Evolutionary conservation across 179 eudicot species (phyloP).

Genomic region (Carnegiea gigantea): DNA sequence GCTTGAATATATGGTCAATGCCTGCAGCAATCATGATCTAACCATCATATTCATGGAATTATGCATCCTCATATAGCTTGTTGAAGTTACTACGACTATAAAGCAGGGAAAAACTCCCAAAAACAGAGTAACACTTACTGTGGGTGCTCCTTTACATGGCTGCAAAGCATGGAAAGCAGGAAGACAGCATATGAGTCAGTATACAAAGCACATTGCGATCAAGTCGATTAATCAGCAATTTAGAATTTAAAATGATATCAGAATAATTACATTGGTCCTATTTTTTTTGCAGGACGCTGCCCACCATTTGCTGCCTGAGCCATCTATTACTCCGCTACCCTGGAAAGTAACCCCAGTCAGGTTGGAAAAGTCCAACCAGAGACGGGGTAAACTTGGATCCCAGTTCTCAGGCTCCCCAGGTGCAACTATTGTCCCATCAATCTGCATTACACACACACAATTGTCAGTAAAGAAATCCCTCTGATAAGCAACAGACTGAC

Average conservation of each 20-base stretch:
- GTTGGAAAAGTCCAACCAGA: conserved; percentile 74
- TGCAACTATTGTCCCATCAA: conserved; percentile 85
- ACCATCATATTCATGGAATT: not conserved
- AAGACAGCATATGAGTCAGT: conserved; percentile 31
- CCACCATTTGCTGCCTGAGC: conserved; percentile 98
- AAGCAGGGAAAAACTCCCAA: not conserved
- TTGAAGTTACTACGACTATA: too few relatives aligned
- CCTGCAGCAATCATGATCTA: conserved; percentile 40
- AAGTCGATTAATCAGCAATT: not conserved
- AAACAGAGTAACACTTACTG: conserved; percentile 44
- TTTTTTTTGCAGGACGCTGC: conserved; percentile 91
- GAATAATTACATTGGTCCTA: conserved; percentile 65
- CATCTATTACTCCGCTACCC: conserved; percentile 83
- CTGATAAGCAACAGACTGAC: not conserved
- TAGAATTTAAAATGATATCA: not conserved
- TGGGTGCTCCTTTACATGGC: conserved; percentile 93
- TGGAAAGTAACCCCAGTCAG: conserved; percentile 58
- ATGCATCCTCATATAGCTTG: not conserved
- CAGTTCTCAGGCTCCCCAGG: conserved; percentile 73
- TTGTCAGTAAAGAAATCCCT: not conserved
- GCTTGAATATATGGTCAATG: conserved; percentile 69
- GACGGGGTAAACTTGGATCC: conserved; percentile 62
- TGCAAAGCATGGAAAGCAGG: conserved; percentile 30
- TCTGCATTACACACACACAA: conserved; percentile 36
- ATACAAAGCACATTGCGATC: not conserved